Conservation (phyloP, 2,329 filamentous ascomycete species). For the Leptographium wingfieldii region DNA sequence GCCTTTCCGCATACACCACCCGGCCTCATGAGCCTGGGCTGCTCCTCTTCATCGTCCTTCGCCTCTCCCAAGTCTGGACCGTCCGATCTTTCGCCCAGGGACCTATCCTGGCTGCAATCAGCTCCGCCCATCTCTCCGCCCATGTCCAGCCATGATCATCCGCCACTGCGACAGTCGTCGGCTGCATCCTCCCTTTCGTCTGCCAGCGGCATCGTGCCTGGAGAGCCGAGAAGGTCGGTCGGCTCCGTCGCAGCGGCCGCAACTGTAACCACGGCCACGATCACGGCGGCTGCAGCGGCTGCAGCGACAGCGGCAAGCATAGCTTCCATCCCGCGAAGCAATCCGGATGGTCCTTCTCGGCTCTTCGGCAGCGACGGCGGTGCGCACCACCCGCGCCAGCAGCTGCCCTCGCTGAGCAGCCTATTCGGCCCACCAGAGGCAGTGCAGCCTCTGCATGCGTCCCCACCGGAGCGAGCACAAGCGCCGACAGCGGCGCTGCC, state of each 20-base stretch:
- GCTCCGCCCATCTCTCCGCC: constrained; percentile 35
- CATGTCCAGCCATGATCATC: constrained; percentile 45
- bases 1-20: constrained; percentile 41
- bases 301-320: neutral
- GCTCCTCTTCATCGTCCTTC: constrained; percentile 15
- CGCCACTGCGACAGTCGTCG: constrained; percentile 16
- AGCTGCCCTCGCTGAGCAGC: constrained; percentile 44
- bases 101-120: constrained; percentile 29
- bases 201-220: constrained; percentile 20
- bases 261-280: neutral
- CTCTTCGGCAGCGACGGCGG: constrained; percentile 3
- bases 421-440: constrained; percentile 38
- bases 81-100: constrained; percentile 19
- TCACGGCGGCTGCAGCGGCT: neutral
- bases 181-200: constrained; percentile 1
- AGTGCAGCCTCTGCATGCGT: constrained; percentile 30
- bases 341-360: neutral
- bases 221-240: neutral
- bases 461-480: constrained; percentile 34
- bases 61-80: neutral
- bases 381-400: constrained; percentile 25
- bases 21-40: constrained; percentile 39
- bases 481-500: constrained; percentile 9
- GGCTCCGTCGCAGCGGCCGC: neutral
- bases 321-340: constrained; percentile 15